A percentile compares a stretch with the other conserved stretches of the same genome.
These are phyloP conservation scores for Nemania abortiva DNA, from an alignment of 2,329 filamentous ascomycete species.

Conservation along the genomic window DNA sequence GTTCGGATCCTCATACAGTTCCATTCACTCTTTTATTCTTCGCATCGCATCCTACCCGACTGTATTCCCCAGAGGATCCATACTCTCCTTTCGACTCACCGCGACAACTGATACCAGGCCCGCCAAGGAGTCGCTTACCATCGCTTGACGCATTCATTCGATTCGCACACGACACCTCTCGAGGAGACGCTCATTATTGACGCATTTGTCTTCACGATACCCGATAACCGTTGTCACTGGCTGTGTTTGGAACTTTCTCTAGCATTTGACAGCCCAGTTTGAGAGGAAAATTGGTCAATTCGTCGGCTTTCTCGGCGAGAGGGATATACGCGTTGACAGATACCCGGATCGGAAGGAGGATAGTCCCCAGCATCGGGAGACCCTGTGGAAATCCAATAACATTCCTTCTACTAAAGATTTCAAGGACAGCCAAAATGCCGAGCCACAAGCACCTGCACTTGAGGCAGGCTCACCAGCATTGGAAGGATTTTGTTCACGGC, in stretches of 20 bases:
- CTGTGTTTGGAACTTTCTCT: slow-evolving; percentile 1
- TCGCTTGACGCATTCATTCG: slow-evolving; percentile 40
- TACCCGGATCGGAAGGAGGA: slow-evolving; percentile 18
- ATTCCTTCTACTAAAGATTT: background rate
- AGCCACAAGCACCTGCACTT: slow-evolving; percentile 46
- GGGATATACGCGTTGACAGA: slow-evolving; percentile 23
- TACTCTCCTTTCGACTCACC: slow-evolving; percentile 40
- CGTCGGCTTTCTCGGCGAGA: background rate
- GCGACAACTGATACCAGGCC: slow-evolving; percentile 30
- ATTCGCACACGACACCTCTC: slow-evolving; percentile 41
- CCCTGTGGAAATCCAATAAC: slow-evolving; percentile 7
- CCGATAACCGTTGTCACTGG: background rate
- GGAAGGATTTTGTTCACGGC: slow-evolving; percentile 46
- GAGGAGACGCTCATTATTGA: slow-evolving; percentile 40
- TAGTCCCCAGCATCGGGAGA: slow-evolving; percentile 1
- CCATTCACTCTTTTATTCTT: slow-evolving; percentile 47
- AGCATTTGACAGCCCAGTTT: slow-evolving; percentile 4
- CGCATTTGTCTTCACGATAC: slow-evolving; percentile 25
- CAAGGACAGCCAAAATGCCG: slow-evolving; percentile 29
- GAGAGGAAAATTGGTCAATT: slow-evolving; percentile 17
- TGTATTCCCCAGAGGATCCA: slow-evolving; percentile 43
- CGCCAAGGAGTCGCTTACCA: slow-evolving; percentile 27
- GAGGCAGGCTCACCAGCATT: slow-evolving; percentile 42
- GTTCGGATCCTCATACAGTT: slow-evolving; percentile 37
- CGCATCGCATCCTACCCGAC: slow-evolving; percentile 36